phyloP scores from a whole-genome alignment of 306 rosid genomes.

The Medicago arabica region DNA sequence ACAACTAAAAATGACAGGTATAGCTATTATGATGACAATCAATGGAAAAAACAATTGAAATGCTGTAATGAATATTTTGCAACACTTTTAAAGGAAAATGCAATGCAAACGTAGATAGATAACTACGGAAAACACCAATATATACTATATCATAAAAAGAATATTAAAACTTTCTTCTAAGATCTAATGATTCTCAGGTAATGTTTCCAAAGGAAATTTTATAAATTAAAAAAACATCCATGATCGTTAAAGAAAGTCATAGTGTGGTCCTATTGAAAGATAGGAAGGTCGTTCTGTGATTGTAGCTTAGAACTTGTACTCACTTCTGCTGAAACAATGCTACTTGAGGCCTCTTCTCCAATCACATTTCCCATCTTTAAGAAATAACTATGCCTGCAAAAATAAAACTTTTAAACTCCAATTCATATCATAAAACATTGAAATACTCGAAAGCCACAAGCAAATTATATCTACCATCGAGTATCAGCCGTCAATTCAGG shows the following conservation, averaged over 20 bases:
- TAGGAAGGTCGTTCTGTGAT: constrained; percentile 68
- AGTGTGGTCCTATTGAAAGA: constrained; percentile 55
- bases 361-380: constrained; percentile 66
- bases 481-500: constrained; percentile 96
- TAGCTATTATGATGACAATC: background rate
- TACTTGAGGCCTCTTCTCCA: constrained; percentile 66
- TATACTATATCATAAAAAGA: background rate
- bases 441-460: constrained; percentile 12
- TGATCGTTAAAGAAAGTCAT: constrained; percentile 13
- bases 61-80: too few species aligned
- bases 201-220: constrained; percentile 13
- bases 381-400: constrained; percentile 96
- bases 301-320: constrained; percentile 42
- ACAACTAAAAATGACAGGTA: background rate
- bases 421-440: background rate
- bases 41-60: background rate
- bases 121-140: constrained; percentile 17
- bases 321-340: constrained; percentile 55
- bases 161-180: constrained; percentile 6
- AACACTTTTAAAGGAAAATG: background rate
- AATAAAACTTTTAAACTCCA: constrained; percentile 34
- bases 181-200: constrained; percentile 21
- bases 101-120: background rate
- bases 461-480: constrained; percentile 66
- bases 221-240: constrained; percentile 18